A percentile compares a stretch with the other conserved stretches of the same genome.
These are phyloP conservation scores for Lipomyces sp. DNA, from an alignment of 805 yeast species.

Conservation along the genomic window DNA sequence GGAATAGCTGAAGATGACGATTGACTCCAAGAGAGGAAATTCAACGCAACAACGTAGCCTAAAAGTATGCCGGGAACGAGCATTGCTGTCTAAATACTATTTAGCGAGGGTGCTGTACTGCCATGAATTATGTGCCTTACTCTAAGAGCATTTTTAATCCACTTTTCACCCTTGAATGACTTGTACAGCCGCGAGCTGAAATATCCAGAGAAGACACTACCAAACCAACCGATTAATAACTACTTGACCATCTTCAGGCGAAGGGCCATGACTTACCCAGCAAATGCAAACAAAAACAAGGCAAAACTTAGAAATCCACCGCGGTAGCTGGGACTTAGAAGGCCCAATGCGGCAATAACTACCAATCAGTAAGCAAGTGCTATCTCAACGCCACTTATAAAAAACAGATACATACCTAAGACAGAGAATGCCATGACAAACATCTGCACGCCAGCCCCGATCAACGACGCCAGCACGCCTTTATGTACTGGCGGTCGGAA, in stretches of 20 bases:
- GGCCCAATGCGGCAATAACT: constrained; percentile 58
- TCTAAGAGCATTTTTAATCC: constrained; percentile 44
- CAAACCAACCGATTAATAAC: background rate
- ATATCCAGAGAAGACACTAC: constrained; percentile 67
- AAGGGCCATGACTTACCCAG: constrained; percentile 53
- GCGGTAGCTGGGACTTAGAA: constrained; percentile 66
- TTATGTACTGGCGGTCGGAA: constrained; percentile 57
- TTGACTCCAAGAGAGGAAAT: constrained; percentile 74
- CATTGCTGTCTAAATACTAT: constrained; percentile 39
- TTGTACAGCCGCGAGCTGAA: constrained; percentile 68
- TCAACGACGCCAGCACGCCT: constrained; percentile 57
- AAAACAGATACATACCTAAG: constrained; percentile 13
- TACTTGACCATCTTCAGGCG: background rate
- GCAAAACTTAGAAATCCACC: constrained; percentile 70
- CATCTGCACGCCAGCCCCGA: constrained; percentile 77
- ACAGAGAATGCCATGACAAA: constrained; percentile 66
- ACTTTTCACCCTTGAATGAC: constrained; percentile 52
- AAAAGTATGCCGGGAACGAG: constrained; percentile 50
- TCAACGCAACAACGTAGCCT: constrained; percentile 58
- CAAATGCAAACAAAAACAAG: constrained; percentile 61
- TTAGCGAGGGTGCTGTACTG: background rate
- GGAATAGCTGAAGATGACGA: constrained; percentile 79
- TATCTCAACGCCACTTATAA: background rate
- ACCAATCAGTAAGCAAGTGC: constrained; percentile 33
- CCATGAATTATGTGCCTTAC: constrained; percentile 37